Evolutionary conservation across 805 yeast genomes (phyloP), one percentile per base, ranked within the genome.

Genomic region (Lipomyces kockii): DNA sequence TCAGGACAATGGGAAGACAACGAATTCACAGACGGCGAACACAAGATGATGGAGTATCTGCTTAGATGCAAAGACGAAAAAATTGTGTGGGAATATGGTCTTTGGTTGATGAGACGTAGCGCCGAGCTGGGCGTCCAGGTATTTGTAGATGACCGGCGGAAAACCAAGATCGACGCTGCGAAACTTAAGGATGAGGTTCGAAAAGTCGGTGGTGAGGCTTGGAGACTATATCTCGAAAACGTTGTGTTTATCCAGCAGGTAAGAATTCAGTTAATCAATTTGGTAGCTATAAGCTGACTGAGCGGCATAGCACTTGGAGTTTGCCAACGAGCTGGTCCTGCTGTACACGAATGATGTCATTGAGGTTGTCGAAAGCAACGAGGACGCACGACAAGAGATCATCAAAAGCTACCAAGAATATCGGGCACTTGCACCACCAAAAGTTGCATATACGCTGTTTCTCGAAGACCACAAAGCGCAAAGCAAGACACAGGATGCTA

Each of bases 11-110:
- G 75, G 73, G 57, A 67, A 17, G 78, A 74, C 57, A 35, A 59
- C 11, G 71, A 71, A 43, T 62, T 73, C 54, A 46, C 60, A 2
- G 70, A 74, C 20, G 79, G 77, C 6, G 72, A 74, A 17, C 69
- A 67, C 32, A 72, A 71, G 52, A 71, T 78, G 68, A 68, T 71
- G 25, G 76, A 73, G 17, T 65, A 72, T 58, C 71, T 77, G 5
- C 52, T 74, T 1, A 54, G 66, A 17, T 68, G 77, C 55, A 64
- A 62, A 8, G 76, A 79, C 53, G 62, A 65, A 52, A 74, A 73
- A 7, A 62, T 78, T n/a, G 79, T 78, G n/a, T 78, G 80, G 81
- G 75, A 74, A 14, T 74, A 77, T 51, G 80, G 80, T 0, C 57
- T 77, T 37, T 77, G 82, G 79, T 71, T 80, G 14, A 72, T 74